Conservation (phyloP, 2,329 filamentous ascomycete genomes). For the Gnomoniopsis smithogilvyi region DNA sequence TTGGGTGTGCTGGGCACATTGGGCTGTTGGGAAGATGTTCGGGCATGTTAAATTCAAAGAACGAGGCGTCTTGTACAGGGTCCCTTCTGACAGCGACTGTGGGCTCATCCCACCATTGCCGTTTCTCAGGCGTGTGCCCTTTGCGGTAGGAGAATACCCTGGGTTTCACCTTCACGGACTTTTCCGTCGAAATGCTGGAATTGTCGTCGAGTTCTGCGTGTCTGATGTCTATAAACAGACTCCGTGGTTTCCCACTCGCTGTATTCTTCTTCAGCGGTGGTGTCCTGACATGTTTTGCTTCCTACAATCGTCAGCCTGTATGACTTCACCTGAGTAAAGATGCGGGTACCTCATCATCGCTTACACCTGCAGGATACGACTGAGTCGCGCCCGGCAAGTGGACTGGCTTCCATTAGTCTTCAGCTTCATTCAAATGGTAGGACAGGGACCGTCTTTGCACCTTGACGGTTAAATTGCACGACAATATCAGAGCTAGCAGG, state of each 20-base stretch:
- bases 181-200: background rate
- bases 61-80: constrained; percentile 12
- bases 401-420: background rate
- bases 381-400: background rate
- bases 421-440: background rate
- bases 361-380: constrained; percentile 15
- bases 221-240: constrained; percentile 7
- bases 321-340: background rate
- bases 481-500: background rate
- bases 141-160: background rate
- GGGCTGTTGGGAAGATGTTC: constrained; percentile 50
- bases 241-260: background rate
- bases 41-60: constrained; percentile 47
- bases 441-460: background rate
- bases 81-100: constrained; percentile 21
- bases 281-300: background rate
- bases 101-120: constrained; percentile 31
- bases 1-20: constrained; percentile 47
- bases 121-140: constrained; percentile 6
- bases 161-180: background rate
- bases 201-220: background rate
- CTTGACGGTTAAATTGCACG: background rate
- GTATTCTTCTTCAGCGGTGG: background rate
- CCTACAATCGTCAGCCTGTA: background rate
- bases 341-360: background rate